Conservation (phyloP, 345 rosid genomes). For the Pugionium dolabratum region DNA sequence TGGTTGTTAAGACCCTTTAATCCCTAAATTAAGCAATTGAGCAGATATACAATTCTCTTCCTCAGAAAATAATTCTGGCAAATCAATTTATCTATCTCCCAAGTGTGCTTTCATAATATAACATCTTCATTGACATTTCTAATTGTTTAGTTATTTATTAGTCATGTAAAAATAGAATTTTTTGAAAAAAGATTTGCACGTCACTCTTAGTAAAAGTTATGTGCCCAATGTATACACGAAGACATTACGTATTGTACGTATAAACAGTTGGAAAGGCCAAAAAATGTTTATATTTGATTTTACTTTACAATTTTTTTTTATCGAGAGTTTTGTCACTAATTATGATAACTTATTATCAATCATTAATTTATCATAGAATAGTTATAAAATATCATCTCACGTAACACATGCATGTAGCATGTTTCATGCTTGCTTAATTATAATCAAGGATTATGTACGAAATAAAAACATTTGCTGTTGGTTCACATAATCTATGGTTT, state of each 20-base stretch:
- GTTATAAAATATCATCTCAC: conserved; percentile 27
- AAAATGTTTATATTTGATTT: not conserved
- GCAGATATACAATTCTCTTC: conserved; percentile 30
- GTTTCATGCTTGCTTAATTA: conserved; percentile 17
- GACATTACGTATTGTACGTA: not conserved
- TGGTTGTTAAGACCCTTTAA: conserved; percentile 63
- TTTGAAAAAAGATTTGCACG: conserved; percentile 33
- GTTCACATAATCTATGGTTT: conserved; percentile 38
- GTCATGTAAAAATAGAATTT: not conserved
- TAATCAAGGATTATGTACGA: conserved; percentile 9
- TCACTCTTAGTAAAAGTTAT: conserved; percentile 35
- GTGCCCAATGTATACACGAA: conserved; percentile 26
- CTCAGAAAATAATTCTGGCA: conserved; percentile 28
- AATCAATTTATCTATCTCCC: conserved; percentile 16
- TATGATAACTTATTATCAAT: conserved; percentile 8
- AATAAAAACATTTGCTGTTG: conserved; percentile 24
- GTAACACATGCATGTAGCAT: conserved; percentile 21
- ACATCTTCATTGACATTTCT: conserved; percentile 17
- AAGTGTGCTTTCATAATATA: conserved; percentile 13
- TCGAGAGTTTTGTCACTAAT: not conserved
- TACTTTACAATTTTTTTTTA: not conserved
- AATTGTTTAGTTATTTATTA: not conserved
- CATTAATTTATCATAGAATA: conserved; percentile 15
- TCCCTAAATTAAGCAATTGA: conserved; percentile 62
- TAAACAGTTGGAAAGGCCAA: conserved; percentile 4